phyloP scores from a whole-genome alignment of 495 filamentous ascomycete genomes.

The Tuber microsphaerosporum region DNA sequence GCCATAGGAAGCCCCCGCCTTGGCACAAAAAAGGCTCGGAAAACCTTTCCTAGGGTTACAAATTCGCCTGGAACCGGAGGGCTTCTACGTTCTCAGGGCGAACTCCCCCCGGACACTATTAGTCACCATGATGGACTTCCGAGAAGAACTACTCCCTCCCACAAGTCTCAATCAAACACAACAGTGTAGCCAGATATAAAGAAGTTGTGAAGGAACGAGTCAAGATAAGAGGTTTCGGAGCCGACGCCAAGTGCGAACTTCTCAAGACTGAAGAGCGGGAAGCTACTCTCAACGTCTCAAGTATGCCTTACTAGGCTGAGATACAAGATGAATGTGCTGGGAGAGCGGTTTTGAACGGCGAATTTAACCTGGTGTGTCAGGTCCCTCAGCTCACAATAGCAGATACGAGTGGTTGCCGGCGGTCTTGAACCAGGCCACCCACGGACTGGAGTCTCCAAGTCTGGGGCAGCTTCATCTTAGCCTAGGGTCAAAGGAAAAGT shows the following conservation, averaged over 20 bases:
- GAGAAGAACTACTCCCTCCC: conserved; percentile 5
- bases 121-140: conserved; percentile 3
- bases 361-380: not conserved
- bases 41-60: not conserved
- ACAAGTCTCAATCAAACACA: not conserved
- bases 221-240: not conserved
- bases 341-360: not conserved
- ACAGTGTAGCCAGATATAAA: not conserved
- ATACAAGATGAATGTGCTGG: not conserved
- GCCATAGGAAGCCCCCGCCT: not conserved
- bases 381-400: not conserved
- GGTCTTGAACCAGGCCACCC: not conserved
- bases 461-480: not conserved
- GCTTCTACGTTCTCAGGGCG: conserved; percentile 38
- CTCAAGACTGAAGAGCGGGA: not conserved
- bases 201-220: not conserved
- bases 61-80: not conserved
- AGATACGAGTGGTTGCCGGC: not conserved
- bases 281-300: not conserved
- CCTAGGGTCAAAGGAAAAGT: not conserved
- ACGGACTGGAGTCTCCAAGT: not conserved
- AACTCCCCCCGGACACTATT: conserved; percentile 10
- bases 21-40: not conserved
- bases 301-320: not conserved
- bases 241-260: not conserved